phyloP scores from a whole-genome alignment of 164 flowering plant genomes.

The Chimonanthus praecox region DNA sequence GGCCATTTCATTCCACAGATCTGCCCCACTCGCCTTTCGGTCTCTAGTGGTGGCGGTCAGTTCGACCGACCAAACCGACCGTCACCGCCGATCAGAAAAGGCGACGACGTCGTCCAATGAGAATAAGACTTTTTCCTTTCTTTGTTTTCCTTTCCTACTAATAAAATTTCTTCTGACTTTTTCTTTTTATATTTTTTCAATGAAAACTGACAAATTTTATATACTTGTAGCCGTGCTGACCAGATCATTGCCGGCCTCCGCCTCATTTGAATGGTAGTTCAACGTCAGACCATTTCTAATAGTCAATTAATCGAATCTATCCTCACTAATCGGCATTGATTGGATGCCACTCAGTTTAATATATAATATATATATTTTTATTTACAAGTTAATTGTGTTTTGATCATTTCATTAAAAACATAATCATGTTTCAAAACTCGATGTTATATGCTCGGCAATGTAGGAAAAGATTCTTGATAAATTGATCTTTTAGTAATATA shows the following conservation, averaged over 20 bases:
- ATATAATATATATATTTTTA: too few species aligned
- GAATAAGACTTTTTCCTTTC: neutral
- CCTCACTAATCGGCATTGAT: too few species aligned
- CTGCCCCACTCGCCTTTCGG: neutral
- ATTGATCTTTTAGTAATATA: too few species aligned
- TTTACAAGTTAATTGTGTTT: too few species aligned
- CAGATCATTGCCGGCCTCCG: neutral
- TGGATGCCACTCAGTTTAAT: too few species aligned
- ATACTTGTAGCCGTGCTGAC: neutral
- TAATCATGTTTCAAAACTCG: too few species aligned
- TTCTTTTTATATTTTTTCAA: neutral
- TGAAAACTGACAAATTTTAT: neutral
- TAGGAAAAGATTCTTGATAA: too few species aligned
- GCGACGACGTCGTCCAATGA: neutral
- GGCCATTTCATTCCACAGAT: neutral
- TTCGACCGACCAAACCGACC: conserved; percentile 5
- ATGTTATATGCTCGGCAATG: too few species aligned
- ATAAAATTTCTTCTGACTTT: neutral
- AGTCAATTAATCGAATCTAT: neutral
- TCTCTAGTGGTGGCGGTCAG: neutral
- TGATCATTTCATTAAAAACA: too few species aligned
- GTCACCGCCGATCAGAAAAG: neutral
- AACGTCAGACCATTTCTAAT: neutral
- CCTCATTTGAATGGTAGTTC: neutral
- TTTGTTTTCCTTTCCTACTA: neutral